Conservation (phyloP, 2,329 filamentous ascomycete species). For the Arthroderma sp. region DNA sequence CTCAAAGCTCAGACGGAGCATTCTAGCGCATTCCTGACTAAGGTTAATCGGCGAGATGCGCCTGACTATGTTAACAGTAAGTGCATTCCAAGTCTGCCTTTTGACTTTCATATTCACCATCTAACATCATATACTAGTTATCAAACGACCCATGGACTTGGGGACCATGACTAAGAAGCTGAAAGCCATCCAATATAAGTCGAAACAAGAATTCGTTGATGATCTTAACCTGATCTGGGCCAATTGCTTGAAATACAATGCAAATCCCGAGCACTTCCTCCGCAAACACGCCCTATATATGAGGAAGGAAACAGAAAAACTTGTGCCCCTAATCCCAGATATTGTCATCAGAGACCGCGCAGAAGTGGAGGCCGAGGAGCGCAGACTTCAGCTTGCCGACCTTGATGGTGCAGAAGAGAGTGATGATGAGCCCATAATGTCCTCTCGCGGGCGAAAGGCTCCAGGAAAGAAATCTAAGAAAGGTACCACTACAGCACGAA, state of each 20-base stretch:
- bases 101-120: not conserved
- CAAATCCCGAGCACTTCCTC: constrained; percentile 72
- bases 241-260: constrained; percentile 93
- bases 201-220: constrained; percentile 85
- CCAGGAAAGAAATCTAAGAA: constrained; percentile 68
- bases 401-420: constrained; percentile 79
- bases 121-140: constrained; percentile 43
- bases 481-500: constrained; percentile 46
- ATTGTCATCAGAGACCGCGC: constrained; percentile 80
- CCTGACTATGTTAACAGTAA: constrained; percentile 88
- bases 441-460: constrained; percentile 81
- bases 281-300: constrained; percentile 90
- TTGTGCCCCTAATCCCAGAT: constrained; percentile 89
- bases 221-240: constrained; percentile 94
- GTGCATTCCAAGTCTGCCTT: constrained; percentile 21
- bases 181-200: constrained; percentile 65
- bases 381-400: constrained; percentile 70
- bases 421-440: constrained; percentile 97
- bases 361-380: constrained; percentile 77
- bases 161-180: constrained; percentile 98
- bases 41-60: constrained; percentile 93
- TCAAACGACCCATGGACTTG: constrained; percentile 96
- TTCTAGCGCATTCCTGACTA: constrained; percentile 85
- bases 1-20: constrained; percentile 96
- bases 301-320: constrained; percentile 93